phyloP scores from a whole-genome alignment of 2,329 filamentous ascomycete species.

The Monilinia fructigena region DNA sequence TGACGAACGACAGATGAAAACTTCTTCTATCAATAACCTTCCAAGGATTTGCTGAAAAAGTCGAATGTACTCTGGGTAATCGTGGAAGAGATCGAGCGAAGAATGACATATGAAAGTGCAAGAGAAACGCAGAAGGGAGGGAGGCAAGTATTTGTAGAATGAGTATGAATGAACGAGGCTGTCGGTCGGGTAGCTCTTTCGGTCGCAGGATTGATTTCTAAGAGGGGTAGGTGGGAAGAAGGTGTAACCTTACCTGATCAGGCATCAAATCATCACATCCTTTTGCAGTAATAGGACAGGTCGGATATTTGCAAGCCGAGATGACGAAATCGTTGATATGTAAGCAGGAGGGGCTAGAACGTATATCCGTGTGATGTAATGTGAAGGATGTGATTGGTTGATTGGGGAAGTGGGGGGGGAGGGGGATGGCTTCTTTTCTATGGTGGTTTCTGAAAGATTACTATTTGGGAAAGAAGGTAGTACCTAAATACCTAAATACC shows the following conservation, averaged over 20 bases:
- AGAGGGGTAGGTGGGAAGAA: not conserved
- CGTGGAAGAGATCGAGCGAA: slow-evolving; percentile 25
- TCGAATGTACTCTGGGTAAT: slow-evolving; percentile 22
- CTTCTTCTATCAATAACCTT: slow-evolving; percentile 23
- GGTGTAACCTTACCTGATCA: too few species aligned
- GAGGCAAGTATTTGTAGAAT: slow-evolving; percentile 3
- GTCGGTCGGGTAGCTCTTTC: not conserved
- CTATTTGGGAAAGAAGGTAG: too few species aligned
- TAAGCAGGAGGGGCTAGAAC: not conserved
- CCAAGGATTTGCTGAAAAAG: slow-evolving; percentile 15
- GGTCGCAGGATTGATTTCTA: not conserved
- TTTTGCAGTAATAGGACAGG: too few species aligned
- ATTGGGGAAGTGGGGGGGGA: not conserved
- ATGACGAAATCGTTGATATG: slow-evolving; percentile 1
- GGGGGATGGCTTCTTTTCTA: too few species aligned
- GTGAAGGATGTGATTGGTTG: not conserved
- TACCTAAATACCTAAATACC: too few species aligned
- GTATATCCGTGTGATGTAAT: not conserved
- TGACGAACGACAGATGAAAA: slow-evolving; percentile 44
- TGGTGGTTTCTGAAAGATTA: too few species aligned
- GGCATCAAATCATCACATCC: too few species aligned
- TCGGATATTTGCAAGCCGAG: too few species aligned
- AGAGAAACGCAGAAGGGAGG: not conserved
- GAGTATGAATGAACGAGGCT: not conserved
- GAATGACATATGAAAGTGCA: slow-evolving; percentile 28